Base-by-base conservation (phyloP, 148 eudicot species). In the Spergularia bocconei region DNA sequence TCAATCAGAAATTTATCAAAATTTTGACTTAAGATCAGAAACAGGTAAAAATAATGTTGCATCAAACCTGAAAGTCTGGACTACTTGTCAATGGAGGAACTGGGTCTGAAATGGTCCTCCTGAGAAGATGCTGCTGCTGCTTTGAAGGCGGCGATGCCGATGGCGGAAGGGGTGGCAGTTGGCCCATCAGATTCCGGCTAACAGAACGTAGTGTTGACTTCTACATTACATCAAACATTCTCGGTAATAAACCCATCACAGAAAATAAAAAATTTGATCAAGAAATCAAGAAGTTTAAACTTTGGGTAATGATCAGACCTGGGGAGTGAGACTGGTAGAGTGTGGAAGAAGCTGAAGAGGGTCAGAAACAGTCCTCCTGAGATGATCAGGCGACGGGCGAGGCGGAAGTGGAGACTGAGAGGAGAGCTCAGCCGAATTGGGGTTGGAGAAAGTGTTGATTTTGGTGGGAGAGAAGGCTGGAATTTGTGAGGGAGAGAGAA, bases 81-180 rank as follows among this genome's bases (percentile, higher is more conserved):
- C 59, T 20, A 29, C 3, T 29, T 25, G 23, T 19, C 23, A 52
- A 9, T 4, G 36, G 39, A 29, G 36, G 39, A 29, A 69, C 60
- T 69, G 72, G 72, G 2, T 69, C 72, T 23, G 72, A 69, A 7
- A 69, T 51, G 6, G 72, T 25, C 57, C 72, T 69, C 13, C 72
- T 69, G 14, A 68, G 15, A 25, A 7, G 29, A 29, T 29, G 1
- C 36, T 29, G 48, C 48, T 44, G 48, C 48, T 44, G 7, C 8
- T 6, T 0, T 0, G 48, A 44, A 44, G 60, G 53, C 19, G 72
- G 72, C 1, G 36, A 59, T 21, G 72, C 9, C 13, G 72, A 69
- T 15, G 72, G 55, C 25, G 72, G 72, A 12, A 69, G 59, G 33
- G 72, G 72, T 52, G 72, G 55, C 38, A 69, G n/a, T 23, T 52